Evolutionary conservation across 2,329 filamentous ascomycete species (phyloP).

Genomic region (Microcyclosporella mali): DNA sequence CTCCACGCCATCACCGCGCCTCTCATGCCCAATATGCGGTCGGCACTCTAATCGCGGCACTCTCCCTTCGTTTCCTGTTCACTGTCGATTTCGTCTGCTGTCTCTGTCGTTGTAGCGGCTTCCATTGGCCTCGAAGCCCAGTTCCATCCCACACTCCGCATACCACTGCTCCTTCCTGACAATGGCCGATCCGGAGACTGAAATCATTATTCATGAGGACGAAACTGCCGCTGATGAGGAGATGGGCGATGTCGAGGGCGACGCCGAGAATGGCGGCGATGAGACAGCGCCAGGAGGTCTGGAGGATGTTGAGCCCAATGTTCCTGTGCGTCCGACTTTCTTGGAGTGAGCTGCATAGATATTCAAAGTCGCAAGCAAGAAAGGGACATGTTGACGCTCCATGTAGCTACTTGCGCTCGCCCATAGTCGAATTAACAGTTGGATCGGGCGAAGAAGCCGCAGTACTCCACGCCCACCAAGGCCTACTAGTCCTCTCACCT

Average conservation of each 20-base stretch:
- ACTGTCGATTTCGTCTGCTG: no score
- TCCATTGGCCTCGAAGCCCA: background rate
- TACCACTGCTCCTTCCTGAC: slow-evolving; percentile 1
- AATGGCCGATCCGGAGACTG: slow-evolving; percentile 29
- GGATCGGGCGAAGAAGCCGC: slow-evolving; percentile 52
- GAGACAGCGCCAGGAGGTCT: slow-evolving; percentile 34
- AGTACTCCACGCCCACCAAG: slow-evolving; percentile 72
- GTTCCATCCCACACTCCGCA: background rate
- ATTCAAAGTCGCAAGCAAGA: background rate
- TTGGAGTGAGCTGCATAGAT: slow-evolving; percentile 36
- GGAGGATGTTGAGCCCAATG: slow-evolving; percentile 39
- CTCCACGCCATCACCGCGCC: no score
- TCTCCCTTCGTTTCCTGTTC: no score
- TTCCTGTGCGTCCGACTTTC: slow-evolving; percentile 39
- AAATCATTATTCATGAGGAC: slow-evolving; percentile 28
- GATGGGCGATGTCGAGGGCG: slow-evolving; percentile 38
- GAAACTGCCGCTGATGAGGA: slow-evolving; percentile 43
- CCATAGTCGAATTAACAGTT: slow-evolving; percentile 42
- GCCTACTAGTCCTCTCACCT: slow-evolving; percentile 65
- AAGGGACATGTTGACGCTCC: background rate
- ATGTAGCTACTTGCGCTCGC: slow-evolving; percentile 43
- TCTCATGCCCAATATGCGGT: no score
- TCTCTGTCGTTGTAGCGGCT: no score
- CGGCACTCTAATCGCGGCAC: no score
- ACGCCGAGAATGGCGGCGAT: slow-evolving; percentile 24